Evolutionary conservation across 306 rosid genomes (phyloP), one percentile per base, ranked within the genome.

Genomic region (Cicer yamashitae): DNA sequence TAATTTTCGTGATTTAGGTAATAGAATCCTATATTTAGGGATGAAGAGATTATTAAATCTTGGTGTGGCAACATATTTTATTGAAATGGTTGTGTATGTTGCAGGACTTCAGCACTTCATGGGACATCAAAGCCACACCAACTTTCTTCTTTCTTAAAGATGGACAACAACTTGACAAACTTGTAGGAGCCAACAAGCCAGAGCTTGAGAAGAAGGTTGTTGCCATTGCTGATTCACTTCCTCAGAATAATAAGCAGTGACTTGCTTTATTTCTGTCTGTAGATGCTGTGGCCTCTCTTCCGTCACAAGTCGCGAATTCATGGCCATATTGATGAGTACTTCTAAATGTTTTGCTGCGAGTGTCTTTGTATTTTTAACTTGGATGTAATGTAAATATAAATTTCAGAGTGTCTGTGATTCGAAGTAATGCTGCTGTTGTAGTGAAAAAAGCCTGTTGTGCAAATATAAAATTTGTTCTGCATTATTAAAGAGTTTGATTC

Each of bases 51-150:
- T 30, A 30, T 30, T 30, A 30, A 30, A 30, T 30, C 37, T 30
- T 30, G 37, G 3, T 65, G 79, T 61, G 38, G 8, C 14, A 30
- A 63, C 41, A 53, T 46, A 71, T 8, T 53, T 54, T 9, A 61
- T 67, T 74, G 82, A 82, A 62, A 61, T 75, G 72, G 44, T 47
- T 82, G 74, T 67, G 57, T 65, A 43, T 79, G 71, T 62, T 82
- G 75, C 88, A 96, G 99, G 99, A 96, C 34, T 96, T 96, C 67
- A 92, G 98, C 84, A 80, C 93, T 73, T 82, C 97, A 10, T 96
- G 96, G 99, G 99, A 96, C 74, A 92, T 96, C 64, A 96, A 96
- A 82, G 99, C 98, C 71, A 96, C 99, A 59, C 99, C 99, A 1
- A 96, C 99, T 12, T 96, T 96, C 87, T 96, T 96, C 89, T 90